Base-by-base conservation (phyloP, 2,329 filamentous ascomycete genomes). In the Shiraia bambusicola region DNA sequence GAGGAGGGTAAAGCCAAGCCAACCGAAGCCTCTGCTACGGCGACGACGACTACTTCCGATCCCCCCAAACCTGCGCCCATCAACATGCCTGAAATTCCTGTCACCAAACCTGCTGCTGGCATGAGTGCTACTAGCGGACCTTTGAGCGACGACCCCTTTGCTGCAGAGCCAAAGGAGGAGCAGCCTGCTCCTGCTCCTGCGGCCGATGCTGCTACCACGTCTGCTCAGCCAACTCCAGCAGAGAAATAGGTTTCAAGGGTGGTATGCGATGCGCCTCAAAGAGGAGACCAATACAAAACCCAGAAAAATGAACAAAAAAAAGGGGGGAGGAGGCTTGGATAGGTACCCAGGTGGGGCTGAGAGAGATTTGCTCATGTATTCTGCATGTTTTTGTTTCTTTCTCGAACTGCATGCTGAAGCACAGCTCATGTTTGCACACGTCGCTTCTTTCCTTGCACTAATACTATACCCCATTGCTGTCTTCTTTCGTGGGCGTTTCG, bases 121-220 rank as follows among this genome's bases (percentile, higher is more conserved):
- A 69, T 69, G 67, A 68, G 63, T 26, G 67, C 67, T 10, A 70
- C 67, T 8, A 68, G 63, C 25, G 67, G 67, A 12, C 67, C 67
- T 8, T 43, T 70, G 54, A 56, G 52, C 28, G 65, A 66, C 16
- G 54, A 66, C 36, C 58, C 57, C 17, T 63, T 67, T 28, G 45
- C 44, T 17, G 47, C 50, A 13, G 56, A 59, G 9, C 48, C 50
- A 8, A 57, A 59, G 49, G 49, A 54, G 6, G 36, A 50, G 30
- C 38, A 50, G 3, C 42, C 56, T 6, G 45, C 47, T 27, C 37
- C 52, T 34, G 39, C 40, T 14, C 34, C 43, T 22, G 47, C 51
- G 31, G 40, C 44, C 13, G 45, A 50, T 15, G 42, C 45, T 13
- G 41, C 36, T 38, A 27, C 46, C 9, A 17, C n/a, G 5, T 28